phyloP scores from a whole-genome alignment of 164 flowering plant species.

The Magnolia kwangsiensis region DNA sequence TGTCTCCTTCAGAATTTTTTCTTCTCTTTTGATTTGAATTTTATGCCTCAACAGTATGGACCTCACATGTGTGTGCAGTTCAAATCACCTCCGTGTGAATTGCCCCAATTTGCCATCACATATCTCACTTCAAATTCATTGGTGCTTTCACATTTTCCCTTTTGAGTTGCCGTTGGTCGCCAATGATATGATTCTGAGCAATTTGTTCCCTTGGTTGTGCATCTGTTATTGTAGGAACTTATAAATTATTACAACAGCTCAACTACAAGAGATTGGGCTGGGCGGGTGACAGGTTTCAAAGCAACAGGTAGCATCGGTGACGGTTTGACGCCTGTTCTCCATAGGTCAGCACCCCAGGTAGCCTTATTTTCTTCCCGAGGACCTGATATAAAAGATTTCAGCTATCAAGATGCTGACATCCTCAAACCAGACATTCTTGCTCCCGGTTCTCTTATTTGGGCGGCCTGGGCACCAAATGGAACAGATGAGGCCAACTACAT shows the following conservation, averaged over 20 bases:
- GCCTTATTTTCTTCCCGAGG: slow-evolving; percentile 94
- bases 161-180: not conserved
- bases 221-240: slow-evolving; percentile 54
- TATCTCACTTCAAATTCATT: too few relatives aligned
- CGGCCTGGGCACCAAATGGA: slow-evolving; percentile 97
- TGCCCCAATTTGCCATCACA: too few relatives aligned
- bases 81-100: too few relatives aligned
- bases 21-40: too few relatives aligned
- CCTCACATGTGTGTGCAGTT: too few relatives aligned
- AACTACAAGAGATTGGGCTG: slow-evolving; percentile 89
- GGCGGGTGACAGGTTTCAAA: slow-evolving; percentile 75
- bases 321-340: slow-evolving; percentile 75
- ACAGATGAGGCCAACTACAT: slow-evolving; percentile 83
- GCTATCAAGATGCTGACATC: slow-evolving; percentile 90
- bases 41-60: too few relatives aligned
- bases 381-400: slow-evolving; percentile 86
- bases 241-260: slow-evolving; percentile 81
- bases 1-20: too few relatives aligned
- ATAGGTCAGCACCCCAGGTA: slow-evolving; percentile 92
- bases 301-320: slow-evolving; percentile 76
- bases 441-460: slow-evolving; percentile 97
- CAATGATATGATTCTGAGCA: not conserved
- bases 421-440: slow-evolving; percentile 98
- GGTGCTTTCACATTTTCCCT: not conserved
- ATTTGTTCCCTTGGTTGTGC: not conserved